Conservation (phyloP, 352 stramenopile genomes). For the Phytophthora litchii region DNA sequence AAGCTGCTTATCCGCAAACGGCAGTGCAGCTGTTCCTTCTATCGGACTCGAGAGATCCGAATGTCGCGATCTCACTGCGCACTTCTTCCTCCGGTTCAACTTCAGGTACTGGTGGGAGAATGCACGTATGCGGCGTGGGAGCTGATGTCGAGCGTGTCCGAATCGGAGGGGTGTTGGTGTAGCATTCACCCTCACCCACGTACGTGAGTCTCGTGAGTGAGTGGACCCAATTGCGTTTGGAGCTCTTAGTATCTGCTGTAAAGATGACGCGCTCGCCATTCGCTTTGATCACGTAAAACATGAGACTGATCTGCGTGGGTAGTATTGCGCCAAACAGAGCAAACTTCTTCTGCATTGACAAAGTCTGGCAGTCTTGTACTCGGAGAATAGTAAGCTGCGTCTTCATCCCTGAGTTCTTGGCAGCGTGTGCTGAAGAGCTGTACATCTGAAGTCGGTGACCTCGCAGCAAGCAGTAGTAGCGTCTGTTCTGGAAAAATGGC, state of each 20-base stretch:
- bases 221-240: slow-evolving; percentile 67
- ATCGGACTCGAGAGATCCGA: slow-evolving; percentile 15
- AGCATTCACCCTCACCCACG: slow-evolving; percentile 45
- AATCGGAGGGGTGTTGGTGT: slow-evolving; percentile 11
- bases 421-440: slow-evolving; percentile 53
- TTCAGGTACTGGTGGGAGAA: slow-evolving; percentile 30
- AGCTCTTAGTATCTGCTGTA: slow-evolving; percentile 45
- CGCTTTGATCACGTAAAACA: slow-evolving; percentile 78
- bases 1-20: slow-evolving; percentile 22
- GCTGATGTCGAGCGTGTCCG: slow-evolving; percentile 31
- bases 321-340: slow-evolving; percentile 60
- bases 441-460: slow-evolving; percentile 53
- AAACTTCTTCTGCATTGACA: slow-evolving; percentile 70
- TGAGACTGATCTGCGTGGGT: slow-evolving; percentile 48
- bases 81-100: slow-evolving; percentile 31
- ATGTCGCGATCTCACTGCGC: slow-evolving; percentile 9
- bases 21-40: slow-evolving; percentile 36
- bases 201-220: slow-evolving; percentile 55
- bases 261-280: slow-evolving; percentile 70
- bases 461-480: slow-evolving; percentile 73
- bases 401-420: slow-evolving; percentile 54
- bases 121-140: slow-evolving; percentile 10
- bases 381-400: slow-evolving; percentile 54
- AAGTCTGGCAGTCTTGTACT: slow-evolving; percentile 59
- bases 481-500: slow-evolving; percentile 66